These are phyloP conservation scores for Diaporthe humulicola DNA, from an alignment of 2,329 filamentous ascomycete species.

Conservation along the genomic window DNA sequence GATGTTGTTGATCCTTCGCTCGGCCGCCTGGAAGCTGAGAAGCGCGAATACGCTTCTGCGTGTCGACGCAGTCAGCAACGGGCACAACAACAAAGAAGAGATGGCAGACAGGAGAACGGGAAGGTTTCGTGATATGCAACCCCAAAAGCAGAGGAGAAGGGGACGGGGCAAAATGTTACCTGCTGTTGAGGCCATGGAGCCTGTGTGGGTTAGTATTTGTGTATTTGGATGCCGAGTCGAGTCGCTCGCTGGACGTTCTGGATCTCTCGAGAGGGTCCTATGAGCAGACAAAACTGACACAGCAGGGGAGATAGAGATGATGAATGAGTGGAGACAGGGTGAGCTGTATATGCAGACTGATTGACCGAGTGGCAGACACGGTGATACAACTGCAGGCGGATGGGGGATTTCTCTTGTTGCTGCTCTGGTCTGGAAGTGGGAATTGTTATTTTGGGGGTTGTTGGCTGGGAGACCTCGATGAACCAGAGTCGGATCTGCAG, in stretches of 20 bases:
- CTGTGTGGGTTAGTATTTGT: slow-evolving; percentile 29
- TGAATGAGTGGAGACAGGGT: slow-evolving; percentile 38
- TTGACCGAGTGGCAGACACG: slow-evolving; percentile 15
- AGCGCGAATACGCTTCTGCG: slow-evolving; percentile 39
- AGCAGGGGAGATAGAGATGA: slow-evolving; percentile 31
- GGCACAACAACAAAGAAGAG: neutral
- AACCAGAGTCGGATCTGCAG: slow-evolving; percentile 31
- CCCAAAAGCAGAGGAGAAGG: neutral
- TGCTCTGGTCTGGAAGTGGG: slow-evolving; percentile 32
- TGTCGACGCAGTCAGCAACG: slow-evolving; percentile 25
- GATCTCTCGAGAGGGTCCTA: slow-evolving; percentile 18
- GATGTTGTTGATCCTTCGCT: slow-evolving; percentile 59
- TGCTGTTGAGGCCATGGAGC: slow-evolving; percentile 40
- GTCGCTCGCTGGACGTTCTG: slow-evolving; percentile 4
- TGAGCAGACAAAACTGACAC: slow-evolving; percentile 25
- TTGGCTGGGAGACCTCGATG: slow-evolving; percentile 31
- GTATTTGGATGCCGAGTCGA: slow-evolving; percentile 20
- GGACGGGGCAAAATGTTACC: slow-evolving; percentile 26
- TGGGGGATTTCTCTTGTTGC: slow-evolving; percentile 26
- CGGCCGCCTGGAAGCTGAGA: slow-evolving; percentile 36
- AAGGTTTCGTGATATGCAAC: neutral
- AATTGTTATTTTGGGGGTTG: slow-evolving; percentile 31
- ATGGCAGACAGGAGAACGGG: neutral
- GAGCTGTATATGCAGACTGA: slow-evolving; percentile 22
- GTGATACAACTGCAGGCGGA: slow-evolving; percentile 28